Evolutionary conservation across 2,329 filamentous ascomycete genomes (phyloP), one percentile per base, ranked within the genome.

Genomic region (Venturia nashicola): DNA sequence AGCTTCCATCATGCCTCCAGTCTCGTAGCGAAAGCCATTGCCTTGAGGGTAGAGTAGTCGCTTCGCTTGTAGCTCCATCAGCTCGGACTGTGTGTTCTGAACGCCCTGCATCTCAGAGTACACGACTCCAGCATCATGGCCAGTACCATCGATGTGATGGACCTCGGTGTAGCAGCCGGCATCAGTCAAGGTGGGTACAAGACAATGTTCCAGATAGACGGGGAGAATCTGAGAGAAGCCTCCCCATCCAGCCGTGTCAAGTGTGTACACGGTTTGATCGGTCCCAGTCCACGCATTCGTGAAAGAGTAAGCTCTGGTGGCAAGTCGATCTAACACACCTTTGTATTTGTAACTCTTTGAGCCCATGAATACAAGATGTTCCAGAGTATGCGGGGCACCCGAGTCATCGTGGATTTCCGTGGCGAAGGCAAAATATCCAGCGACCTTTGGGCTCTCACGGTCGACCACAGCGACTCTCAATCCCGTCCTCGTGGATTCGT

Each of bases 91-190:
- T 62, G 85, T 87, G 72, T 96, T 96, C 72, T 97, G 89, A 2
- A 96, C 86, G 32, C 87, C 94, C 76, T 99, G 94, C 94, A 99
- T 99, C 76, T 99, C 94, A 0, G 93, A 97, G 76, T 99, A 99
- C 9, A 99, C 94, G 1, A 97, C 92, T 67, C 79, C 94, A 51
- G 94, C 94, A 81, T 99, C 94, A 67, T 97, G 89, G 64, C 94
- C 94, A 68, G 90, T 86, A 18, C 91, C 93, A 72, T 99, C 91
- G 64, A 99, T 84, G 73, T 99, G 94, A 77, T 96, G 91, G 1
- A 99, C 94, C 75, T 99, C 94, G 2, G 94, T 99, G 68, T 93
- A 88, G 73, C 95, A 97, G 12, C 86, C 91, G 64, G 92, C 89
- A 74, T 99, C 93, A 0, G 92, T 97, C 66, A 99, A 80, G 8